Base-by-base conservation (phyloP, 2,329 filamentous ascomycete genomes). In the Pleochaeta shiraiana region DNA sequence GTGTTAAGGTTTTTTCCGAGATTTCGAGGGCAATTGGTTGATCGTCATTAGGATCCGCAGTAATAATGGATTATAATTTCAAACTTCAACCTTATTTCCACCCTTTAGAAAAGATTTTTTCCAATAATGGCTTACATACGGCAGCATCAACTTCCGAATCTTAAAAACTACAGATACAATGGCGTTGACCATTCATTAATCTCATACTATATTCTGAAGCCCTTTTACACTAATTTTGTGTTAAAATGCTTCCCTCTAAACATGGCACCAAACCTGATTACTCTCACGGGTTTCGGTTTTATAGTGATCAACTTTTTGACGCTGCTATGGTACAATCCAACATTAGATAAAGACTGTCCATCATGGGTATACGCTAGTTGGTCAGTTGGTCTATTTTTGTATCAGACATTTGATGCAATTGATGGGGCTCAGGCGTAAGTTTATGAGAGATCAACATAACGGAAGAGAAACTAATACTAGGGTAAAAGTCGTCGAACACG, bases 351-450 rank as follows among this genome's bases (percentile, higher is more conserved):
- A 75, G 89, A 98, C 74, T 97, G 92, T 73, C 93, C 93, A 11
- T 74, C 83, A 1, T 98, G 93, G 93, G 92, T 98, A 19, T 98
- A 98, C 78, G 87, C 86, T 69, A 87, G 84, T 71, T 98, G 91
- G 88, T 86, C 91, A 3, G 75, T 88, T 34, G 93, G 93, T 1
- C 77, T 98, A 69, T 96, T 97, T 74, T 75, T 97, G 63, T 98
- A 98, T 76, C 93, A 98, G 81, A 97, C 92, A 0, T 96, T 98
- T 76, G 93, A 98, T 76, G 93, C 92, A 1, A 90, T 97, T 30
- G 93, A 98, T 75, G 93, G 93, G 63, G 82, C 87, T 33, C 93
- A 98, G 74, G 93, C 93, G 84, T 90, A 79, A 74, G 87, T 81
- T 63, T 37, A 53, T 16, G 24, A 12, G 37, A 55, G 14, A 14